Evolutionary conservation across 176 grass and related monocot genomes (phyloP).

Genomic region (Oryza coarctata): DNA sequence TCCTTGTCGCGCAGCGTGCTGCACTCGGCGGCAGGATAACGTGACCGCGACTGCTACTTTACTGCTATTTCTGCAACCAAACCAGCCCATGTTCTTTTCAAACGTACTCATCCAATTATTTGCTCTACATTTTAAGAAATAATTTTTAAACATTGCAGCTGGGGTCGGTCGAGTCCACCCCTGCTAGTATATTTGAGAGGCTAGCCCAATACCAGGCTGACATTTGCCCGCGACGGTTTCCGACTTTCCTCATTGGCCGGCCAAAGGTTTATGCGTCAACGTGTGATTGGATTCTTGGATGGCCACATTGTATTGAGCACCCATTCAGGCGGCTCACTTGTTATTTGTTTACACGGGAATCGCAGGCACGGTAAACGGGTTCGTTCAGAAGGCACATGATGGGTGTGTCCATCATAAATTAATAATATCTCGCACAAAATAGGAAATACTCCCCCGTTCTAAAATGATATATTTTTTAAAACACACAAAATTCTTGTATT

Average conservation of each 20-base stretch:
- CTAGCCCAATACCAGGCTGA: constrained; percentile 9
- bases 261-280: not conserved
- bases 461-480: too few relatives aligned
- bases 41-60: constrained; percentile 18
- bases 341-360: not conserved
- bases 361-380: not conserved
- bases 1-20: not conserved
- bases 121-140: too few relatives aligned
- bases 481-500: too few relatives aligned
- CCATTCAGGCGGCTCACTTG: not conserved
- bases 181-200: not conserved
- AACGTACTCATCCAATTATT: too few relatives aligned
- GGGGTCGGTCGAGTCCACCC: not conserved
- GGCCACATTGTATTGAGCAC: not conserved
- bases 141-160: not conserved
- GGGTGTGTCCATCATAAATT: not conserved
- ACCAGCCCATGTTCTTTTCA: too few relatives aligned
- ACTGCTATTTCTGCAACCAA: not conserved
- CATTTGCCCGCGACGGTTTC: not conserved
- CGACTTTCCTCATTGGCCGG: not conserved
- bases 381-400: not conserved
- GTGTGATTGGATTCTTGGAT: not conserved
- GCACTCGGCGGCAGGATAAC: constrained; percentile 7
- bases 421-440: not conserved
- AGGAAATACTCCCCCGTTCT: constrained; percentile 10